These are phyloP conservation scores for Lasiodiplodia theobromae DNA, from an alignment of 2,329 filamentous ascomycete species.

Conservation along the genomic window DNA sequence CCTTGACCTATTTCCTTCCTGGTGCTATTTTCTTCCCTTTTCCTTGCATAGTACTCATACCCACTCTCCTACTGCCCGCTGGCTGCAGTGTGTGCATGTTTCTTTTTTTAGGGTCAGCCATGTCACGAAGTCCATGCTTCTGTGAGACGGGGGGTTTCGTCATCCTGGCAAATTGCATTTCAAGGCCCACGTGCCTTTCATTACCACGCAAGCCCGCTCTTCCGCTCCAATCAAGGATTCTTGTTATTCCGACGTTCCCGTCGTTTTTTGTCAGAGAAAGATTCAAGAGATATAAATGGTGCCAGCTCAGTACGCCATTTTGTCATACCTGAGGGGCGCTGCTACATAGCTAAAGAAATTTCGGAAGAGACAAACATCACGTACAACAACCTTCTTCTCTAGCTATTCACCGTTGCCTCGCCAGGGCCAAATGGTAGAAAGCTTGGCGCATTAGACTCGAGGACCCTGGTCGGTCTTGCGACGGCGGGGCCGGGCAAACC, in stretches of 20 bases:
- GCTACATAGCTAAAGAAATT: background rate
- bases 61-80: constrained; percentile 8
- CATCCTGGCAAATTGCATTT: constrained; percentile 15
- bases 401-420: background rate
- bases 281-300: background rate
- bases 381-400: background rate
- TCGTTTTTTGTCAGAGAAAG: background rate
- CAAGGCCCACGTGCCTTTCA: constrained; percentile 24
- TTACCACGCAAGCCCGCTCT: constrained; percentile 3
- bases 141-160: constrained; percentile 17
- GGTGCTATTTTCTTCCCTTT: constrained; percentile 2
- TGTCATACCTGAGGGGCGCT: background rate
- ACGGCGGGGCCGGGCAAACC: constrained; percentile 29
- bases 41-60: constrained; percentile 24
- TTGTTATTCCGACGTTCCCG: background rate
- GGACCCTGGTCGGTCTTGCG: constrained; percentile 33
- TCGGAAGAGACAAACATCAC: background rate
- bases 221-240: background rate
- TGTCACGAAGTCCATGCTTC: constrained; percentile 24
- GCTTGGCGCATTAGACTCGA: constrained; percentile 31
- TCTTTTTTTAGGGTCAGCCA: constrained; percentile 27
- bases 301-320: background rate
- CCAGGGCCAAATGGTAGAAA: constrained; percentile 29
- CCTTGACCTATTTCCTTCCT: background rate
- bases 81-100: constrained; percentile 23